Evolutionary conservation across 345 rosid species (phyloP).

Genomic region (Lepidium africanum): DNA sequence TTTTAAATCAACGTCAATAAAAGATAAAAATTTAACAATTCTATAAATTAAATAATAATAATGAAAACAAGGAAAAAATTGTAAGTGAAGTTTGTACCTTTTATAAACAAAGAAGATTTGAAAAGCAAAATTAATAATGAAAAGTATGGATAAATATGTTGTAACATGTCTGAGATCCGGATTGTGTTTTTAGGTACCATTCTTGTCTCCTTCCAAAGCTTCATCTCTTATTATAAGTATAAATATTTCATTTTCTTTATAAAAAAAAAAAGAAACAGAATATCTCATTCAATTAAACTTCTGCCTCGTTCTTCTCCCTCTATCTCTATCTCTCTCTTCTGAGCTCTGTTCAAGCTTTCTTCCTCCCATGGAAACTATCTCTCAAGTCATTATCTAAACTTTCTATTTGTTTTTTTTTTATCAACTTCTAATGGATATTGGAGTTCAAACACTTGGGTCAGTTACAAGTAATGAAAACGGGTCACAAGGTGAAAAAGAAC

Average conservation of each 20-base stretch:
- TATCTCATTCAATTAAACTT: constrained; percentile 6
- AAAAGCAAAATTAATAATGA: constrained; percentile 7
- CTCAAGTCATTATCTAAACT: constrained; percentile 29
- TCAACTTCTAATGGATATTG: constrained; percentile 39
- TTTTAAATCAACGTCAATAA: neutral
- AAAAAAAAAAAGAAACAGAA: neutral
- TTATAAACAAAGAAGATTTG: neutral
- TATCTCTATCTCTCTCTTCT: constrained; percentile 15
- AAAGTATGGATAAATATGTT: constrained; percentile 31
- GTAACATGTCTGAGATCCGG: constrained; percentile 38
- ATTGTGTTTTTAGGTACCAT: constrained; percentile 28
- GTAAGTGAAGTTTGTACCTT: neutral
- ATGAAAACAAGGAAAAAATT: neutral
- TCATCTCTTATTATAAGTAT: constrained; percentile 5
- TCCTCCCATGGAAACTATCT: constrained; percentile 31
- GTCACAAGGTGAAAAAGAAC: constrained; percentile 25
- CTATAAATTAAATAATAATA: no score
- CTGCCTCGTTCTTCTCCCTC: constrained; percentile 24
- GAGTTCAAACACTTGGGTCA: constrained; percentile 41
- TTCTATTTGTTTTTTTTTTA: neutral
- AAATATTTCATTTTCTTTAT: neutral
- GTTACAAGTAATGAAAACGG: constrained; percentile 31
- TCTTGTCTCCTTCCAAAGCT: constrained; percentile 33
- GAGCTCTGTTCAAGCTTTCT: constrained; percentile 20
- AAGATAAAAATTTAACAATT: neutral